A percentile compares a stretch with the other conserved stretches of the same genome.
Conservation (phyloP, 371 early-diverging fungal species). For the Nematocida sp. region DNA sequence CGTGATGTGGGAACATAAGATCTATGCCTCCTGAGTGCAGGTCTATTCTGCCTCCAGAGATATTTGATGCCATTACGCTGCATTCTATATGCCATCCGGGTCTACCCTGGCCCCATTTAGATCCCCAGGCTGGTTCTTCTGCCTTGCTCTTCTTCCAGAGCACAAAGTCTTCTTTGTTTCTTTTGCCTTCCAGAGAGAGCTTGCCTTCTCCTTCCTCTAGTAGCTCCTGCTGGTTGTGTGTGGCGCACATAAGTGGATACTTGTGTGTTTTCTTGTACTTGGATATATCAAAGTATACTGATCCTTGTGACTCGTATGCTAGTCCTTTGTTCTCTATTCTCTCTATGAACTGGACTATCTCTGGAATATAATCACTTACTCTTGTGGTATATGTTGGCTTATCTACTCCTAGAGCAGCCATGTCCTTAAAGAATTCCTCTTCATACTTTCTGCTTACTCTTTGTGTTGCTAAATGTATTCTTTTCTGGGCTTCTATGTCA, state of each 20-base stretch:
- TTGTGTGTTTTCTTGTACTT: conserved; percentile 71
- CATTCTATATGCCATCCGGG: conserved; percentile 99
- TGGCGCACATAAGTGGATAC: conserved; percentile 55
- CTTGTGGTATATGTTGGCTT: conserved; percentile 85
- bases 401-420: conserved; percentile 76
- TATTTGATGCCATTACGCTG: conserved; percentile 90
- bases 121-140: conserved; percentile 75
- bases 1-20: conserved; percentile 97
- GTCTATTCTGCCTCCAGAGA: conserved; percentile 80
- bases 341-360: conserved; percentile 80
- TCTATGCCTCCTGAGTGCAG: conserved; percentile 97
- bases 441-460: conserved; percentile 84
- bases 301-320: conserved; percentile 78
- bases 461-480: conserved; percentile 23
- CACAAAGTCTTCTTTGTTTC: conserved; percentile 80
- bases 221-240: conserved; percentile 40
- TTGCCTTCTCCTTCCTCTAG: conserved; percentile 61
- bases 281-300: conserved; percentile 91
- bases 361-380: conserved; percentile 91
- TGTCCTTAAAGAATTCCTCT: conserved; percentile 83
- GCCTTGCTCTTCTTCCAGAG: conserved; percentile 92
- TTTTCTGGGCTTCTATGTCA: conserved; percentile 36
- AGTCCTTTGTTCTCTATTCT: conserved; percentile 83
- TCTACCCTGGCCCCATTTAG: conserved; percentile 66
- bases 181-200: conserved; percentile 69